Percentiles rank a stretch among this genome's conserved stretches.
Conservation (phyloP, 1,139 yeast species). For the Entelexis sorbosivorans region DNA sequence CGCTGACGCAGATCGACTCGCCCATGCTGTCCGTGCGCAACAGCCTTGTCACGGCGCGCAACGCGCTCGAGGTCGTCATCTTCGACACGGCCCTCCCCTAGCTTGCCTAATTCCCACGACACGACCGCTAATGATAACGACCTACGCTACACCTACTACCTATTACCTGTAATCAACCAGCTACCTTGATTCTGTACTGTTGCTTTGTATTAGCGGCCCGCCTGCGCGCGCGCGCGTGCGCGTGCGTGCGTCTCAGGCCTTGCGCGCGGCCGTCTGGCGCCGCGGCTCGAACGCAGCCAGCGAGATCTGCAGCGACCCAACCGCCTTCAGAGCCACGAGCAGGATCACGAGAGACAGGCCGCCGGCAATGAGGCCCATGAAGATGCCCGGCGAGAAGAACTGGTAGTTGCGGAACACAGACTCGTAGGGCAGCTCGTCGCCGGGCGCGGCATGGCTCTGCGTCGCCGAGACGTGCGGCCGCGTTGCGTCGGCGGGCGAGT, state of each 20-base stretch:
- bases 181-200: too few species aligned
- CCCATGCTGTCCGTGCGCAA: not conserved
- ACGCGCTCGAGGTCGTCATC: not conserved
- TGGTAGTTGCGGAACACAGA: constrained; percentile 40
- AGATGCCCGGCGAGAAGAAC: constrained; percentile 53
- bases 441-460: not conserved
- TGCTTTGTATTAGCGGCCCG: too few species aligned
- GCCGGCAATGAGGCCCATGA: constrained; percentile 53
- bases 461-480: too few species aligned
- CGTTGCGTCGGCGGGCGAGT: too few species aligned
- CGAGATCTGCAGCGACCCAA: constrained; percentile 51
- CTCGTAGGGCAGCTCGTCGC: constrained; percentile 17
- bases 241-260: not conserved
- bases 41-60: not conserved
- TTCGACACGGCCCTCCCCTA: not conserved
- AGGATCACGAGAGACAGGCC: constrained; percentile 44
- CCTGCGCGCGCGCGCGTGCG: too few species aligned
- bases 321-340: constrained; percentile 49
- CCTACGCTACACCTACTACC: too few species aligned
- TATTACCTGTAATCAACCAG: too few species aligned
- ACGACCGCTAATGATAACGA: not conserved
- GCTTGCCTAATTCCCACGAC: not conserved
- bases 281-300: constrained; percentile 56
- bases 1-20: not conserved
- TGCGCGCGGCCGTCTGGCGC: constrained; percentile 37